Conservation (phyloP, 2,329 filamentous ascomycete genomes). For the Sclerotinia nivalis region DNA sequence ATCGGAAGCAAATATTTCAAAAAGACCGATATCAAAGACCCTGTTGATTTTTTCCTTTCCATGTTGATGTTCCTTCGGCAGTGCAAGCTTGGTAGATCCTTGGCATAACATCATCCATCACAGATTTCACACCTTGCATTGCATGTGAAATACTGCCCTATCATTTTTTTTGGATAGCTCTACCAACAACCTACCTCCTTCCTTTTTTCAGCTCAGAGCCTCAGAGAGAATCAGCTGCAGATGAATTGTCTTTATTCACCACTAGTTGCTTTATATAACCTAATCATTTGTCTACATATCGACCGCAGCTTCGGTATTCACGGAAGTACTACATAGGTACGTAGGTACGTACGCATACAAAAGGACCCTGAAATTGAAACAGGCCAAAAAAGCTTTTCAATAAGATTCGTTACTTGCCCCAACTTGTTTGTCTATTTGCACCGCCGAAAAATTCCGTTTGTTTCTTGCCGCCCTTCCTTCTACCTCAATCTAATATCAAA, state of each 20-base stretch:
- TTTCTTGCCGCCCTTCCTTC: background rate
- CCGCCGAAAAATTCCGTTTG: background rate
- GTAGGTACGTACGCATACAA: background rate
- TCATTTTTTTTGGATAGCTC: background rate
- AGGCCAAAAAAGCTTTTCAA: background rate
- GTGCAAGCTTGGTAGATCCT: slow-evolving; percentile 10
- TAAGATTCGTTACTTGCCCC: background rate
- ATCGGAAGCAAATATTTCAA: too few relatives aligned
- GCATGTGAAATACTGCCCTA: background rate
- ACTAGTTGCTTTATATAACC: background rate
- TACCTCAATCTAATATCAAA: background rate
- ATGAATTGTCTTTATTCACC: background rate
- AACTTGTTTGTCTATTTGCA: background rate
- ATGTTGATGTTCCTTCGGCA: background rate
- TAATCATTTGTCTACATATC: background rate
- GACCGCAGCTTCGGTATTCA: background rate
- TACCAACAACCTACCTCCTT: too few relatives aligned
- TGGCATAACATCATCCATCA: slow-evolving; percentile 7
- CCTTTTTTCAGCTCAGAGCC: too few relatives aligned
- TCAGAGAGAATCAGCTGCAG: background rate
- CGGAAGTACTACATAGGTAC: background rate
- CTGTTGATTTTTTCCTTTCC: background rate
- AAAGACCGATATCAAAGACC: too few relatives aligned
- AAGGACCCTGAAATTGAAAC: background rate
- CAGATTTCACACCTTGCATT: background rate